Base-by-base conservation (phyloP, 768 basidiomycete species). In the Kwoniella bestiolae region DNA sequence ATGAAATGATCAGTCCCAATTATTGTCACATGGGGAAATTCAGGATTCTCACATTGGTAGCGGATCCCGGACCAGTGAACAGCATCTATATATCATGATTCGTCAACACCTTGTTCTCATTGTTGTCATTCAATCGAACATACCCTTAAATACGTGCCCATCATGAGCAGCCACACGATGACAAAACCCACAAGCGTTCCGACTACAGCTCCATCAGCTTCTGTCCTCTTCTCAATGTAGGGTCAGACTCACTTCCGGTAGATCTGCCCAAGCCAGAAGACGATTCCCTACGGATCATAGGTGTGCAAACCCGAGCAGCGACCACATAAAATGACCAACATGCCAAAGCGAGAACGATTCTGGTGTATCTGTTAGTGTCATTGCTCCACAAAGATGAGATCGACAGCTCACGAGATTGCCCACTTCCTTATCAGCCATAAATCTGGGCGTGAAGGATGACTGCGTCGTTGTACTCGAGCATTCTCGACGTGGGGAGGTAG, bases 71-170 rank as follows among this genome's bases (percentile, higher is more conserved):
- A 6, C 73, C 68, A 12, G 67, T 69, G 4, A 63, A 9, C 26
- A 72, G 49, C 51, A 73, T 70, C 70, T 71, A 56, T 25, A 16
- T 14, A n/a, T 25, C 8, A 51, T 21, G 25, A 49, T 26, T n/a
- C 26, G 25, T 51, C 38, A 51, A 47, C 59, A 4, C n/a, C 11
- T 25, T n/a, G 26, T 51, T 18, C 18, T 4, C 34, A 38, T 50
- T 29, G 32, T 31, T 11, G 9, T 1, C 16, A 28, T n/a, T 2
- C 21, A 2, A n/a, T 16, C 34, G 14, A 29, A 78, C 85, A 56
- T 60, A 91, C 92, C 85, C 86, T 87, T 23, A 85, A 60, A 81
- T 94, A 95, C 14, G 88, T 85, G 92, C 92, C 93, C 0, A 88
- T 47, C 84, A 87, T 85, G 86, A 92, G 86, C n/a, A 88, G 67